Percentiles rank a stretch among this genome's conserved stretches.
Evolutionary conservation across 331 rosid species (phyloP).

Genomic region (Acacia pycnantha): DNA sequence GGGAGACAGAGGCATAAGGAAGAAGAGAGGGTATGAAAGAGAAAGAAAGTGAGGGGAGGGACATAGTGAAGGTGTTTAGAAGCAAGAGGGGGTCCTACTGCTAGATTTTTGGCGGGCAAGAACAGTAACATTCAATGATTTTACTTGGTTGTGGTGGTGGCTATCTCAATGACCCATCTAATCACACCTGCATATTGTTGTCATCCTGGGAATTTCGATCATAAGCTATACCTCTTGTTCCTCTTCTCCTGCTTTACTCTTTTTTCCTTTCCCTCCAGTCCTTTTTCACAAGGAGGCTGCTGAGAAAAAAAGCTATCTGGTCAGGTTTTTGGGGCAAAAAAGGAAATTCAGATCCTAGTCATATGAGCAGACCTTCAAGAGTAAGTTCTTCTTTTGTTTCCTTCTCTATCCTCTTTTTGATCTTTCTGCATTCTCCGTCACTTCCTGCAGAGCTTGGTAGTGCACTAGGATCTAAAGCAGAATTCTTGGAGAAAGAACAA

Average conservation of each 20-base stretch:
- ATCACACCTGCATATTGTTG: conserved; percentile 28
- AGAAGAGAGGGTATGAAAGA: conserved; percentile 21
- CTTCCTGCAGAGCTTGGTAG: conserved; percentile 18
- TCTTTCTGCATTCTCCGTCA: background rate
- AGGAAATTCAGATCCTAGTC: conserved; percentile 57
- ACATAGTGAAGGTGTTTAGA: conserved; percentile 36
- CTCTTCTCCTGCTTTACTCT: conserved; percentile 2
- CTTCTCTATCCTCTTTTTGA: background rate
- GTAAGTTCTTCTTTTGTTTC: conserved; percentile 44
- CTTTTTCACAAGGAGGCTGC: conserved; percentile 10
- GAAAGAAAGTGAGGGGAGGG: background rate
- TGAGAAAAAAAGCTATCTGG: conserved; percentile 1
- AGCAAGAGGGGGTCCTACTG: conserved; percentile 55
- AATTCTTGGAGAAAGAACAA: conserved; percentile 28
- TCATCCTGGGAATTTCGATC: conserved; percentile 28
- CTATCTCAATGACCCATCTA: conserved; percentile 55
- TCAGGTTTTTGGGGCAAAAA: conserved; percentile 30
- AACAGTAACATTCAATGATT: conserved; percentile 64
- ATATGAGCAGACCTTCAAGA: conserved; percentile 56
- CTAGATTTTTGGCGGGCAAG: conserved; percentile 57
- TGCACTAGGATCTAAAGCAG: conserved; percentile 27
- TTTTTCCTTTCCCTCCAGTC: conserved; percentile 3
- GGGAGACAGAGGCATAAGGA: conserved; percentile 13
- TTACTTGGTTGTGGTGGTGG: conserved; percentile 41
- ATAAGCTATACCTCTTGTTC: conserved; percentile 15